Evolutionary conservation across 2,329 filamentous ascomycete genomes (phyloP), one percentile per base, ranked within the genome.

Genomic region (Aureobasidium sp.): DNA sequence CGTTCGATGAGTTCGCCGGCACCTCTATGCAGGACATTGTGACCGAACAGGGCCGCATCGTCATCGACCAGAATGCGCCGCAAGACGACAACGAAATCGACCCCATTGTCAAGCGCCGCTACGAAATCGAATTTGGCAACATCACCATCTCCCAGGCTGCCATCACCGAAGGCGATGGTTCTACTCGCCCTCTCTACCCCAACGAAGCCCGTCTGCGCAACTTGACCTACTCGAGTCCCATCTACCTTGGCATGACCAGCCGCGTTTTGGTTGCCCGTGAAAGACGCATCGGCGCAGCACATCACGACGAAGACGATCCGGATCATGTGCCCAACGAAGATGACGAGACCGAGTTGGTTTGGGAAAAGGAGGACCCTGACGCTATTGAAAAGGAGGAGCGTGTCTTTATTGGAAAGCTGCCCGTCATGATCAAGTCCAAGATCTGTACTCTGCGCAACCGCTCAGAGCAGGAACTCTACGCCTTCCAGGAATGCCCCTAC

Each of bases 401-500:
- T 69, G 88, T 97, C 41, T 97, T 95, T 74, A 91, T 97, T 65
- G 94, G 94, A 68, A 96, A 96, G 74, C 83, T 99, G 69, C 94
- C 94, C 3, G 91, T 97, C 72, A 99, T 99, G 94, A 82, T 99
- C 69, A 96, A 97, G 78, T 97, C 92, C 34, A 90, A 93, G 75
- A 94, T 96, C 69, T 99, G 94, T 76, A 90, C 95, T 66, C 77
- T 99, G 67, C 89, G 89, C 67, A 87, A 88, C 67, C 85, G 95
- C 71, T 84, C 85, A 53, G 93, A 97, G 66, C 87, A 94, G 59
- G 88, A 90, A 54, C 81, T 99, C 1, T 97, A 96, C 73, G 82
- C 89, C 50, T 87, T 95, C 75, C 96, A 96, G 72, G 94, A 99
- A 76, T 99, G 94, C 68, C 94, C 94, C 0, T 99, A 97, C 74